A percentile compares a stretch with the other conserved stretches of the same genome.
Evolutionary conservation across 1,139 yeast genomes (phyloP).

Genomic region (Hansenula sp.): DNA sequence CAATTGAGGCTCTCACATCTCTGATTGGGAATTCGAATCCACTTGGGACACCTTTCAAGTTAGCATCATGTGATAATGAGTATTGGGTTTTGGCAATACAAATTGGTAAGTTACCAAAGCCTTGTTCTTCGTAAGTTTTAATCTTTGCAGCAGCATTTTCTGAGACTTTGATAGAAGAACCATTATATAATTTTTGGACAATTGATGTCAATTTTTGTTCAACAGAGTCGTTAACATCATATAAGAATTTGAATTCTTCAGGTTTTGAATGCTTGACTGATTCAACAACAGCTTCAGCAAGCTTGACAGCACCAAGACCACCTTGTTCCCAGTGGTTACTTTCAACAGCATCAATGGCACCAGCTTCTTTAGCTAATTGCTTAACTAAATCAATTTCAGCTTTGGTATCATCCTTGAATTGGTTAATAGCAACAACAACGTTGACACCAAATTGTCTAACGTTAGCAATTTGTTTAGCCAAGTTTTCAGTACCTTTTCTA

Average conservation of each 20-base stretch:
- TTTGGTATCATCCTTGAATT: conserved; percentile 66
- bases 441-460: conserved; percentile 70
- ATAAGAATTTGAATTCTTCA: conserved; percentile 49
- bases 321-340: conserved; percentile 83
- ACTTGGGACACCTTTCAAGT: conserved; percentile 77
- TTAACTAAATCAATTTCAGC: conserved; percentile 63
- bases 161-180: conserved; percentile 60
- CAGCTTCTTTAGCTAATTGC: conserved; percentile 62
- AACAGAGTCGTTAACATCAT: conserved; percentile 53
- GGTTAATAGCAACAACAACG: conserved; percentile 76
- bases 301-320: conserved; percentile 66
- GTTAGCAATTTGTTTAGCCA: conserved; percentile 72
- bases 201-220: conserved; percentile 62
- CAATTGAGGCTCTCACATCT: conserved; percentile 75
- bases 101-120: conserved; percentile 69
- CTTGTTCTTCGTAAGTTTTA: conserved; percentile 62
- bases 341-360: conserved; percentile 71
- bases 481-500: conserved; percentile 61
- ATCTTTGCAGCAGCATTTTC: conserved; percentile 66
- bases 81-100: conserved; percentile 85
- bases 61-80: conserved; percentile 75
- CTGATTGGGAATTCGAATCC: conserved; percentile 77
- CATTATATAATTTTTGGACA: conserved; percentile 76
- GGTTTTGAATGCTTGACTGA: conserved; percentile 40
- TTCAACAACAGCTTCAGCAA: conserved; percentile 66